Evolutionary conservation across 306 rosid genomes (phyloP), one percentile per base, ranked within the genome.

Genomic region (Hippophae rhamnoides): DNA sequence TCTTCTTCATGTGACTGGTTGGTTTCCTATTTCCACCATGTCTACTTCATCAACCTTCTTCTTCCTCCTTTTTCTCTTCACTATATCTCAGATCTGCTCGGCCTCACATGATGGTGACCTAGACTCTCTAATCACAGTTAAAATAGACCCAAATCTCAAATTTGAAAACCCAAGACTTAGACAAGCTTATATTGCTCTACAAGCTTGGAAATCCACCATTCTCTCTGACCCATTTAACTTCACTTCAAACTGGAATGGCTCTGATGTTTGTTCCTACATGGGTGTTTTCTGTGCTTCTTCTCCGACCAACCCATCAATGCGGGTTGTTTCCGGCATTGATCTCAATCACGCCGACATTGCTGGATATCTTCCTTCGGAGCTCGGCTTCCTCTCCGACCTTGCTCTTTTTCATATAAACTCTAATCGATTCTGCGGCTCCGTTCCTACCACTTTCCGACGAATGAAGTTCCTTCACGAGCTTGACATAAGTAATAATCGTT

Each of bases 171-270:
- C 72, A 41, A 72, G 72, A 69, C 72, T 72, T 41, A 64, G 65
- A 26, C 72, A 69, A 7, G 77, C 72, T 8, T 72, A 66, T 69
- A 67, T 72, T 66, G 77, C 72, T 6, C 77, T 72, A 11, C 72
- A 72, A 26, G 77, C 77, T 6, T 65, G 72, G 69, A 72, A 72
- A 59, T 55, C 38, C 42, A 56, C 57, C 9, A 57, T 72, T 0
- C 66, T 66, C 69, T 66, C 77, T 0, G 77, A 72, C 61, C 77
- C 77, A 11, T 9, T 49, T 5, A 66, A 72, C 57, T 40, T 52
- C 7, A 72, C 77, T 0, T 57, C 47, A 6, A 51, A 61, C 25
- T 72, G 77, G 77, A 64, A 48, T 12, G 72, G 77, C 5, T 5
- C 52, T 10, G 52, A 72, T 43, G 77, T 72, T 6, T 72, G 77